Conservation (phyloP, 2,329 filamentous ascomycete genomes). For the Ilyonectria sp. region DNA sequence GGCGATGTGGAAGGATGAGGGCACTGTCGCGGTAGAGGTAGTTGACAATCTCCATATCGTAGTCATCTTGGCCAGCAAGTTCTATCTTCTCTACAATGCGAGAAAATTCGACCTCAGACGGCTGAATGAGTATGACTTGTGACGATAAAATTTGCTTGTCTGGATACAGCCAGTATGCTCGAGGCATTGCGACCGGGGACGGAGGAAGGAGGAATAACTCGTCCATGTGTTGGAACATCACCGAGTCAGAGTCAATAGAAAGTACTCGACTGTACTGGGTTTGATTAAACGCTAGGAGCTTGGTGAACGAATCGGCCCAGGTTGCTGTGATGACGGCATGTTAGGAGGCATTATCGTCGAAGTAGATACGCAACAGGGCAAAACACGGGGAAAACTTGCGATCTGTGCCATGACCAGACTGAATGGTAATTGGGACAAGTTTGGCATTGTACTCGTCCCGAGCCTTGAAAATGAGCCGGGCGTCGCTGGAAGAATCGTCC, state of each 20-base stretch:
- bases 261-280: slow-evolving; percentile 67
- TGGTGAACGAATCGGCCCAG: slow-evolving; percentile 77
- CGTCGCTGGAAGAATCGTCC: slow-evolving; percentile 46
- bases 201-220: slow-evolving; percentile 78
- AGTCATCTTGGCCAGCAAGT: slow-evolving; percentile 55
- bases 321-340: slow-evolving; percentile 53
- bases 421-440: slow-evolving; percentile 59
- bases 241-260: slow-evolving; percentile 74
- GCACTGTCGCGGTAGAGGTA: slow-evolving; percentile 71
- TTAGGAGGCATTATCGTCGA: background rate
- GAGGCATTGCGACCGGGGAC: slow-evolving; percentile 75
- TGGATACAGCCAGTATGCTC: slow-evolving; percentile 78
- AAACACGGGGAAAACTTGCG: slow-evolving; percentile 47
- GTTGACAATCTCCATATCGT: slow-evolving; percentile 80
- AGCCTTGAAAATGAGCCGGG: slow-evolving; percentile 57
- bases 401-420: slow-evolving; percentile 54
- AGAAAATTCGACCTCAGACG: slow-evolving; percentile 66
- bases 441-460: slow-evolving; percentile 62
- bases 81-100: slow-evolving; percentile 50
- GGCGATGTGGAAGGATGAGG: slow-evolving; percentile 74
- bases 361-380: background rate
- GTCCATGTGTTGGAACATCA: slow-evolving; percentile 75
- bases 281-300: slow-evolving; percentile 79
- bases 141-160: slow-evolving; percentile 69
- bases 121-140: slow-evolving; percentile 72